These are phyloP conservation scores for Halophytophthora polymorphica DNA, from an alignment of 352 stramenopile species.

Conservation along the genomic window DNA sequence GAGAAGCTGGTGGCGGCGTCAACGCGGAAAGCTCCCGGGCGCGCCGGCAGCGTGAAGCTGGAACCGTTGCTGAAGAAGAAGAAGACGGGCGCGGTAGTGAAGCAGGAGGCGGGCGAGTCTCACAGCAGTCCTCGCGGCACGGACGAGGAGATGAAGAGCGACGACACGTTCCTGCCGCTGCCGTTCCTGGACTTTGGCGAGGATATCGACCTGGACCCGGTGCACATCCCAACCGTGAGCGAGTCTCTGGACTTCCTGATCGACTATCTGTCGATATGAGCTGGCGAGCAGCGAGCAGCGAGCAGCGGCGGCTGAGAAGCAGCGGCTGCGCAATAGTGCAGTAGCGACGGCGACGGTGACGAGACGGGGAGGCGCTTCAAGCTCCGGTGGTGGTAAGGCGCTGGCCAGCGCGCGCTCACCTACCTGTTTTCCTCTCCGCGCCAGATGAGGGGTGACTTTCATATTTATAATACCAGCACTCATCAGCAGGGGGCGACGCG, in stretches of 20 bases:
- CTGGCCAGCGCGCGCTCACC: conserved; percentile 8
- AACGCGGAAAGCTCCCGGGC: conserved; percentile 14
- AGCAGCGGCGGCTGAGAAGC: conserved; percentile 1
- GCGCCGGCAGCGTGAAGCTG: conserved; percentile 16
- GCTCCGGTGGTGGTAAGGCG: conserved; percentile 20
- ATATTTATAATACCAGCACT: conserved; percentile 34
- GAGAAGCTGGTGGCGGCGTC: conserved; percentile 40
- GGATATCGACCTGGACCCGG: conserved; percentile 40
- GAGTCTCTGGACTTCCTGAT: conserved; percentile 70
- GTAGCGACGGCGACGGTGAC: conserved; percentile 15
- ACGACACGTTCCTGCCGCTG: conserved; percentile 37
- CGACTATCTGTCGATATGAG: conserved; percentile 51
- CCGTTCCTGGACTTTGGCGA: conserved; percentile 44
- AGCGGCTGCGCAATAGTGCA: conserved; percentile 24
- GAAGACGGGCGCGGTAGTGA: conserved; percentile 4
- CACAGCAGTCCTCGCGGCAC: conserved; percentile 24
- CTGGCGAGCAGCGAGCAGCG: conserved; percentile 1
- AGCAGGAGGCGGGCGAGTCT: conserved; percentile 16
- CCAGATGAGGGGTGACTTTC: conserved; percentile 11
- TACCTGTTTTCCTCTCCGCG: conserved; percentile 8
- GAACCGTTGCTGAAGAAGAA: conserved; percentile 27
- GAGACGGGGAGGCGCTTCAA: too few species aligned
- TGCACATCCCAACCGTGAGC: conserved; percentile 52
- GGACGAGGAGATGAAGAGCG: conserved; percentile 32
- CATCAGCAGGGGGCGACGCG: conserved; percentile 9